Evolutionary conservation across 2,329 filamentous ascomycete genomes (phyloP).

Genomic region (Neonectria sp.): DNA sequence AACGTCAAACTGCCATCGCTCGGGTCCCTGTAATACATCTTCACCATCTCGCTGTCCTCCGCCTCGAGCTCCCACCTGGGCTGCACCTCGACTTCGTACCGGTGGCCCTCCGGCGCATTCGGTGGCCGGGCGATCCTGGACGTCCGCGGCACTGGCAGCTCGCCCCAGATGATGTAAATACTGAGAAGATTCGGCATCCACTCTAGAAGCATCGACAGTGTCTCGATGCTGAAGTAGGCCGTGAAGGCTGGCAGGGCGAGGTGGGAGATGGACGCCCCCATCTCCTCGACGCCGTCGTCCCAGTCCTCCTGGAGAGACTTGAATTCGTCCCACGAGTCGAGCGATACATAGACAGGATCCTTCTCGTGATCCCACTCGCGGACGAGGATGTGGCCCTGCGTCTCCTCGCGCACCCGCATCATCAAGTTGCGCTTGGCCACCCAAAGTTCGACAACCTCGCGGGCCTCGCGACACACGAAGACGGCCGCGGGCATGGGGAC

Average conservation of each 20-base stretch:
- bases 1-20: constrained; percentile 4
- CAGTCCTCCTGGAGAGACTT: constrained; percentile 1
- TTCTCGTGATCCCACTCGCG: constrained; percentile 33
- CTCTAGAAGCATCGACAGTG: constrained; percentile 31
- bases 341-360: constrained; percentile 41
- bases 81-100: constrained; percentile 20
- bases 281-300: constrained; percentile 5
- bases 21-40: constrained; percentile 22
- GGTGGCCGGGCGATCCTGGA: not conserved
- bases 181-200: constrained; percentile 35
- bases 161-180: constrained; percentile 45
- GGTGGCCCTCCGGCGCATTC: not conserved
- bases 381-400: constrained; percentile 27
- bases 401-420: constrained; percentile 28
- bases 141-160: constrained; percentile 28
- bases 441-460: constrained; percentile 37
- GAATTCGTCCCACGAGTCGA: constrained; percentile 38
- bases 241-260: constrained; percentile 47
- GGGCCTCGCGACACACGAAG: constrained; percentile 44
- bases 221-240: constrained; percentile 43
- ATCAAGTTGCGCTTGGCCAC: constrained; percentile 16
- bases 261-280: constrained; percentile 32
- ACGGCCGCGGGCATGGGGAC: constrained; percentile 31
- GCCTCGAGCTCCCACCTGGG: constrained; percentile 26
- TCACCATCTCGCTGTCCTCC: constrained; percentile 13